Evolutionary conservation across 2,329 filamentous ascomycete genomes (phyloP).

Genomic region (Fusarium virguliforme): DNA sequence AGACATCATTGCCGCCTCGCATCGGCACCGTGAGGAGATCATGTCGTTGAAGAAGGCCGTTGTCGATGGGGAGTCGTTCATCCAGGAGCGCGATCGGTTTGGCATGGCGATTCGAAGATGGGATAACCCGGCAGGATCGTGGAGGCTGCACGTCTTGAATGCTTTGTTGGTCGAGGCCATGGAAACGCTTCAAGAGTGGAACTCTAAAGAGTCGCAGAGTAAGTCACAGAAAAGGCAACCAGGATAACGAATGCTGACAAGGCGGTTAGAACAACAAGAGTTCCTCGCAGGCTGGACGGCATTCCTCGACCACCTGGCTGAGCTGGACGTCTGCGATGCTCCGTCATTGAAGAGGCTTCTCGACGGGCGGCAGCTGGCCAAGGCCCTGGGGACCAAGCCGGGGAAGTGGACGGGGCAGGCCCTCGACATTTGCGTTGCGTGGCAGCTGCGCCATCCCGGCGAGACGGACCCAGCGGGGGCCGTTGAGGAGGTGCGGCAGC

Average conservation of each 20-base stretch:
- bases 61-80: constrained; percentile 61
- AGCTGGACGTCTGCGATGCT: constrained; percentile 71
- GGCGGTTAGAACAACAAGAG: constrained; percentile 59
- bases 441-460: constrained; percentile 88
- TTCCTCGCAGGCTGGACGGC: constrained; percentile 68
- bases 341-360: constrained; percentile 75
- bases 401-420: constrained; percentile 90
- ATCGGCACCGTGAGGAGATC: constrained; percentile 77
- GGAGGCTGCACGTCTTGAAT: constrained; percentile 80
- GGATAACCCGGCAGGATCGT: constrained; percentile 75
- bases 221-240: constrained; percentile 46
- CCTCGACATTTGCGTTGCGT: constrained; percentile 84
- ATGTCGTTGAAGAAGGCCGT: constrained; percentile 71
- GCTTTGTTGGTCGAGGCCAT: constrained; percentile 76
- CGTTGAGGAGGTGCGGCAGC: constrained; percentile 71
- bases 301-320: constrained; percentile 70
- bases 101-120: constrained; percentile 83
- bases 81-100: constrained; percentile 72
- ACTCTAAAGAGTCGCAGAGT: constrained; percentile 55
- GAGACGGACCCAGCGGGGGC: constrained; percentile 72
- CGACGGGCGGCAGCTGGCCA: constrained; percentile 82
- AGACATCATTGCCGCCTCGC: constrained; percentile 76
- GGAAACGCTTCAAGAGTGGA: constrained; percentile 57
- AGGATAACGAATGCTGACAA: constrained; percentile 18
- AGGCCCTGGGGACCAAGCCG: constrained; percentile 77